Percentiles rank a stretch among this genome's conserved stretches.
These are phyloP conservation scores for Uronychia binucleata DNA, from an alignment of 73 alveolate genomes.

Conservation along the genomic window DNA sequence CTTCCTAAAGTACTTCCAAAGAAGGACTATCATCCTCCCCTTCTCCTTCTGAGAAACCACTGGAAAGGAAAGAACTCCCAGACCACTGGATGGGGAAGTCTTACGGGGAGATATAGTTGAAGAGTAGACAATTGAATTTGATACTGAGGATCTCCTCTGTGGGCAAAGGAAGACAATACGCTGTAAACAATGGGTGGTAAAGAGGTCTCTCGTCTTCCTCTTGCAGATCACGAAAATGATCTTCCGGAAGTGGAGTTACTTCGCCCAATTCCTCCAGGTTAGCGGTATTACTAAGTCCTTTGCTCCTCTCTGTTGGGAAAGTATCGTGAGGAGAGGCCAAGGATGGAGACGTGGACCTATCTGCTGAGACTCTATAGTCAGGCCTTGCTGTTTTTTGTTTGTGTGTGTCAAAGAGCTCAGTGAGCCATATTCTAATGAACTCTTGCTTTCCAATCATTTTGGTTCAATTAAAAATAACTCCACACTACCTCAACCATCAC, in stretches of 20 bases:
- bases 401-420: neutral
- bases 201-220: neutral
- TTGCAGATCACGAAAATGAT: neutral
- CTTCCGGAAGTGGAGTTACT: neutral
- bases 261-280: neutral
- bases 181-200: neutral
- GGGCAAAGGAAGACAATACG: neutral
- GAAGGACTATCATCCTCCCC: neutral
- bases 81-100: too few species aligned
- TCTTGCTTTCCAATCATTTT: neutral
- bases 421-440: neutral
- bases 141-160: neutral
- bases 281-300: too few species aligned
- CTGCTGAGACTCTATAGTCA: neutral
- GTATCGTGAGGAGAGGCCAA: neutral
- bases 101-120: neutral
- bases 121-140: neutral
- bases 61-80: too few species aligned
- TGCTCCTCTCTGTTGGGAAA: too few species aligned
- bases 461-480: too few species aligned
- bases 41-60: too few species aligned
- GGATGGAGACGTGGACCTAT: neutral
- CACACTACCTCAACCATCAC: too few species aligned
- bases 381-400: neutral
- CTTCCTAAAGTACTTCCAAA: neutral